phyloP scores from a whole-genome alignment of 1,139 yeast species.

The Wickerhamiella infanticola region DNA sequence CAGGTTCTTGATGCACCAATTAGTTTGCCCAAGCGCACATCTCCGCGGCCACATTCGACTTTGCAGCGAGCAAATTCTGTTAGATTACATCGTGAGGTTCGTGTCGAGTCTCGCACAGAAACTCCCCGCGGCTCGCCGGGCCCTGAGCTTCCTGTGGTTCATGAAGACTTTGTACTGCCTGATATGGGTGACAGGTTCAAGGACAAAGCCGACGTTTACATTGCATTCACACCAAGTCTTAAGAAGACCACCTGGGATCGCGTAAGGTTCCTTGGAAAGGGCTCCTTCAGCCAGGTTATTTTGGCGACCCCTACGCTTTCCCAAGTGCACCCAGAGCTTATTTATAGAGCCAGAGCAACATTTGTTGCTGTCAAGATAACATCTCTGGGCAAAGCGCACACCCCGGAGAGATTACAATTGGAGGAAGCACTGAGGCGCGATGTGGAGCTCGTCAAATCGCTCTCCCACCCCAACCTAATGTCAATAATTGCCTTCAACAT shows the following conservation, averaged over 20 bases:
- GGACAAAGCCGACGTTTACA: constrained; percentile 12
- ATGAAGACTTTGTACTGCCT: neutral
- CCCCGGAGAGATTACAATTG: constrained; percentile 33
- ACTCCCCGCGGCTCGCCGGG: neutral
- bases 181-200: constrained; percentile 1
- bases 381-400: constrained; percentile 15
- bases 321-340: constrained; percentile 17
- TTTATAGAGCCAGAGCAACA: constrained; percentile 1
- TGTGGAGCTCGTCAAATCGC: constrained; percentile 38
- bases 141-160: neutral
- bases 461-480: constrained; percentile 32
- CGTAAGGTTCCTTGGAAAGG: constrained; percentile 24
- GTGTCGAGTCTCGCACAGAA: neutral
- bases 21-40: constrained; percentile 5
- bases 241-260: constrained; percentile 22
- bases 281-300: constrained; percentile 28
- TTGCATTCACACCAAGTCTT: constrained; percentile 10
- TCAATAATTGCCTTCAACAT: constrained; percentile 25
- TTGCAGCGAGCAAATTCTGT: neutral
- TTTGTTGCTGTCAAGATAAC: constrained; percentile 28
- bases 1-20: constrained; percentile 1
- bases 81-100: constrained; percentile 1
- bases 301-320: constrained; percentile 22
- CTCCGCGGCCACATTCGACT: constrained; percentile 1
- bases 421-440: constrained; percentile 66